These are phyloP conservation scores for Cicer pinnatifidum DNA, from an alignment of 306 rosid genomes.

Conservation along the genomic window DNA sequence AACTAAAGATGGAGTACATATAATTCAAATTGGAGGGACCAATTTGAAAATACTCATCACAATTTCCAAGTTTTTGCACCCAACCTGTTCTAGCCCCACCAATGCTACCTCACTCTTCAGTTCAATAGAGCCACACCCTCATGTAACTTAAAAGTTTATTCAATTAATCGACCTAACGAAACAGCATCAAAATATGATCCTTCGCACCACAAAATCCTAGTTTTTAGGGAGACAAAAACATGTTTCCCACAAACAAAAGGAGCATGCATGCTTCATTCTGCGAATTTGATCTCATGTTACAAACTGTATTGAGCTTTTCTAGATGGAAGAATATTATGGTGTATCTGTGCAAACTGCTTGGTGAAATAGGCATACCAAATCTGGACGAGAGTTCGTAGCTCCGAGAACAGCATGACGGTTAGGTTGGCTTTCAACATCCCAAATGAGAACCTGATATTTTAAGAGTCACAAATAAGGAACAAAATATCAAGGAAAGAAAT, in stretches of 20 bases:
- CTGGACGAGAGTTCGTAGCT: conserved; percentile 93
- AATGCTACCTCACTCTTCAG: conserved; percentile 10
- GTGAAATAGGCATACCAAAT: conserved; percentile 65
- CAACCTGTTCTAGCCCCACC: conserved; percentile 4
- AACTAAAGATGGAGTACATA: conserved; percentile 2
- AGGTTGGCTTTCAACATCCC: conserved; percentile 98
- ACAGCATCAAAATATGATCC: conserved; percentile 15
- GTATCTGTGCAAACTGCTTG: neutral
- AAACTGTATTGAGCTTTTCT: conserved; percentile 3
- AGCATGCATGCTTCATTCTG: conserved; percentile 20
- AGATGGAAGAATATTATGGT: conserved; percentile 4
- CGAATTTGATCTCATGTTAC: conserved; percentile 1
- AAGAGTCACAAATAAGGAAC: conserved; percentile 33
- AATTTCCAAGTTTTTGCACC: conserved; percentile 1
- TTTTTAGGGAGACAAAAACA: neutral
- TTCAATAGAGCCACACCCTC: conserved; percentile 26
- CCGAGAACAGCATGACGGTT: conserved; percentile 98
- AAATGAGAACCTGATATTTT: conserved; percentile 77
- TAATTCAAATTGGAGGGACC: conserved; percentile 16
- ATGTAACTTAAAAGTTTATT: neutral
- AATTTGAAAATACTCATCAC: conserved; percentile 11
- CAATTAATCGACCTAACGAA: conserved; percentile 5
- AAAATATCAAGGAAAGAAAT: conserved; percentile 28
- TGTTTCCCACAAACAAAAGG: neutral
- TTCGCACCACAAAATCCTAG: conserved; percentile 11